phyloP scores from a whole-genome alignment of 805 yeast genomes.

The Pichia phayaonensis region DNA sequence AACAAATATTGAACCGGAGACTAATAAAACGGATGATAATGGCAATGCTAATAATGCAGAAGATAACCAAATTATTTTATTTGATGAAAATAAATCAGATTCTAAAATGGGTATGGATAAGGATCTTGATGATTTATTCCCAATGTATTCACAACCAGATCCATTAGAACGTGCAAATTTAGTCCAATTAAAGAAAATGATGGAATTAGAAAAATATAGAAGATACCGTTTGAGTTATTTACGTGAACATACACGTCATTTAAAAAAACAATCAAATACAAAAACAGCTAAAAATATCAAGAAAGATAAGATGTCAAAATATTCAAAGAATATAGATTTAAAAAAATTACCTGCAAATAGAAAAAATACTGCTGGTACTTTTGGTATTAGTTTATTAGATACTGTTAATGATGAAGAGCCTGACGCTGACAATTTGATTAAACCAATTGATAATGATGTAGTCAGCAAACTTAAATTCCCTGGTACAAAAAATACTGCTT shows the following conservation, averaged over 20 bases:
- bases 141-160: constrained; percentile 13
- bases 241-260: constrained; percentile 27
- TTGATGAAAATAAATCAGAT: constrained; percentile 3
- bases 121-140: background rate
- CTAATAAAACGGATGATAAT: background rate
- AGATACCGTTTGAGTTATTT: constrained; percentile 38
- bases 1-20: constrained; percentile 4
- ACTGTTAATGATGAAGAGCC: constrained; percentile 12
- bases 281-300: constrained; percentile 5
- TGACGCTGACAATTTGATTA: background rate
- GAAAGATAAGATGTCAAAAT: constrained; percentile 6
- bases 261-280: constrained; percentile 9
- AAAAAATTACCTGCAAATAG: constrained; percentile 16
- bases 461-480: constrained; percentile 20
- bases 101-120: background rate
- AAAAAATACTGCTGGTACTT: constrained; percentile 21
- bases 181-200: constrained; percentile 26
- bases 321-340: background rate
- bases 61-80: constrained; percentile 2
- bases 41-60: background rate
- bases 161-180: constrained; percentile 28
- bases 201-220: constrained; percentile 40
- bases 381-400: constrained; percentile 15
- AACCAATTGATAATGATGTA: constrained; percentile 2
- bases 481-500: constrained; percentile 7